These are phyloP conservation scores for Sarocladium oryzae DNA, from an alignment of 2,329 filamentous ascomycete genomes.

Conservation along the genomic window DNA sequence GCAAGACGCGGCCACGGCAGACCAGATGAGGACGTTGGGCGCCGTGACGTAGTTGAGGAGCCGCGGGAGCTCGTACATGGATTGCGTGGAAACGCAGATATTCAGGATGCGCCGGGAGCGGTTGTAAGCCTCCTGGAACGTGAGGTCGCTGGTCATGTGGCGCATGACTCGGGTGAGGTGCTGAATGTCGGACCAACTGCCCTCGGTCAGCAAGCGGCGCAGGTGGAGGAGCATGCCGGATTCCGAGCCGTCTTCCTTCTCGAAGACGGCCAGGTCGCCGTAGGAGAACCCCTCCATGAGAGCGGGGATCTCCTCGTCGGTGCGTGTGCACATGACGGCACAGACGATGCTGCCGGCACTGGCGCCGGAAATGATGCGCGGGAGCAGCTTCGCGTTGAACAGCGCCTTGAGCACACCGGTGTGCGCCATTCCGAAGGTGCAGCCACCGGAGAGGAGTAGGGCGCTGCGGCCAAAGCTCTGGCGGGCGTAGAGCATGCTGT, in stretches of 20 bases:
- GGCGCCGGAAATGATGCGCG: conserved; percentile 80
- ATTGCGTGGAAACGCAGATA: conserved; percentile 85
- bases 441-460: conserved; percentile 75
- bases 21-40: conserved; percentile 94
- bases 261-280: conserved; percentile 77
- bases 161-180: conserved; percentile 79
- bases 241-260: conserved; percentile 51
- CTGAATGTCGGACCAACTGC: conserved; percentile 77
- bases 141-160: conserved; percentile 75
- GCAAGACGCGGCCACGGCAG: conserved; percentile 90
- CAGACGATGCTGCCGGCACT: conserved; percentile 85
- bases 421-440: conserved; percentile 88
- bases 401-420: conserved; percentile 81
- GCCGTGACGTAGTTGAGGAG: conserved; percentile 90
- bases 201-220: conserved; percentile 69
- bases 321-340: conserved; percentile 69
- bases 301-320: conserved; percentile 68
- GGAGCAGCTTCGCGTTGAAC: conserved; percentile 67
- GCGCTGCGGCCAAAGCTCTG: conserved; percentile 83
- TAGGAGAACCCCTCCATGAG: conserved; percentile 66
- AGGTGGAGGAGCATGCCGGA: conserved; percentile 58
- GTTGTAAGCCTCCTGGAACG: conserved; percentile 93
- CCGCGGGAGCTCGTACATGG: conserved; percentile 78
- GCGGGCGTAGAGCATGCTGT: conserved; percentile 63
- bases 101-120: conserved; percentile 88